Base-by-base conservation (phyloP, 257 asterid genomes). In the Lavandula angustifolia region DNA sequence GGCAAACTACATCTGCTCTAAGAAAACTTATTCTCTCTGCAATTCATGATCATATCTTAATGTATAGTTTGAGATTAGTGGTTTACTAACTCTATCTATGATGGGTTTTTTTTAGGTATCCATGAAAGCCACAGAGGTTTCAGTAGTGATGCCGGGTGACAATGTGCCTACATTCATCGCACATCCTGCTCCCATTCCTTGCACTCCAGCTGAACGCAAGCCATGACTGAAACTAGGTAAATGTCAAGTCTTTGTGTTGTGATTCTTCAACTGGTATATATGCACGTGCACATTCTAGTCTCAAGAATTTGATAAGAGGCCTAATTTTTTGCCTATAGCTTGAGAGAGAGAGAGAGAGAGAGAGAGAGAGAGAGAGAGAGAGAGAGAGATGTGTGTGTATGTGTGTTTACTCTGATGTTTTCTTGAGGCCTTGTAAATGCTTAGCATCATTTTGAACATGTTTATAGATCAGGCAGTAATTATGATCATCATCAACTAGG, bases 81-180 rank as follows among this genome's bases (percentile, higher is more conserved):
- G 3, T 37, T 3, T 37, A 37, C 42, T 37, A 37, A 37, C 42
- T 37, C 42, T 37, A 1, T 37, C 2, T 9, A 37, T 37, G 8
- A 1, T 1, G 8, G 9, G 6, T 1, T 17, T 34, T 61, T 9
- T 16, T 18, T 78, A 87, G 96, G 48, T 70, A 13, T 55, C 84
- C 0, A 47, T 54, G 3, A 78, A 70, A 27, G 94, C 91, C 0
- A 76, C 74, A 73, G 96, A 88, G 65, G 84, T 83, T 13, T 80
- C 96, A 7, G 96, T 88, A 34, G 53, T 88, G 72, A 88, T 88
- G 96, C 96, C 96, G 6, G 96, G 96, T 35, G 87, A 88, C 38
- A 78, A 54, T 1, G 75, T 83, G 60, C 94, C 94, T 7, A 88
- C 89, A 10, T 88, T 81, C 41, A 80, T 88, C 8, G 94, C 96